Conservation (phyloP, 2,329 filamentous ascomycete genomes). For the Hypocreales sp. region DNA sequence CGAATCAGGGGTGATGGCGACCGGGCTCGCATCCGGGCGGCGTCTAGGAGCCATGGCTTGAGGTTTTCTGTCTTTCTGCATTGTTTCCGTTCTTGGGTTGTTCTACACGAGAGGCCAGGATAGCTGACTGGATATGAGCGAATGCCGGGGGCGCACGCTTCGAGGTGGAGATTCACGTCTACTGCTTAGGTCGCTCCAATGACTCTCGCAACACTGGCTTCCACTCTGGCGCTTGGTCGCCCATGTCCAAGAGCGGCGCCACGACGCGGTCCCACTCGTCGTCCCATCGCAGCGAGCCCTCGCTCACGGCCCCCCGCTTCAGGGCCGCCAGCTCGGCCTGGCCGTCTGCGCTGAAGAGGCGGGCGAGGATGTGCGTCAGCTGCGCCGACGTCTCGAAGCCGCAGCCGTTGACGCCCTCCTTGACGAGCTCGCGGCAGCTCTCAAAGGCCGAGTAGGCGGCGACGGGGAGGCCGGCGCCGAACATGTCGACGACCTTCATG, state of each 20-base stretch:
- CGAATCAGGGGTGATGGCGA: no score
- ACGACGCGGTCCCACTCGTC: conserved; percentile 84
- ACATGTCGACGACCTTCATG: conserved; percentile 99
- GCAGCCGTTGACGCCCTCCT: conserved; percentile 69
- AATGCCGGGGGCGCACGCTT: no score
- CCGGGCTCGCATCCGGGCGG: no score
- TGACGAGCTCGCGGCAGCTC: conserved; percentile 82
- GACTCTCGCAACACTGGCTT: not conserved
- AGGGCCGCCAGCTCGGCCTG: conserved; percentile 41
- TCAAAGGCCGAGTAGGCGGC: conserved; percentile 74
- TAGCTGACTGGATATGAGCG: no score
- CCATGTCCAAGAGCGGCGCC: conserved; percentile 49
- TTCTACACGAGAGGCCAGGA: no score
- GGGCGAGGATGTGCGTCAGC: conserved; percentile 44
- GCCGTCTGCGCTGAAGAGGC: conserved; percentile 42
- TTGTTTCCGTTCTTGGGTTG: no score
- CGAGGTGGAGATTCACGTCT: no score
- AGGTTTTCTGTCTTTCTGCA: no score
- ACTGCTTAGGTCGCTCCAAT: no score
- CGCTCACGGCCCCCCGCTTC: conserved; percentile 53
- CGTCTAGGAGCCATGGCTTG: no score
- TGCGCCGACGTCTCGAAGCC: conserved; percentile 64
- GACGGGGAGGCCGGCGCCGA: conserved; percentile 83
- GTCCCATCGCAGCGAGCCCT: conserved; percentile 72
- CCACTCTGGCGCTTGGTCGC: conserved; percentile 1